Percentiles rank a stretch among this genome's conserved stretches.
These are phyloP conservation scores for Gossypium bickii DNA, from an alignment of 345 rosid species.

Conservation along the genomic window DNA sequence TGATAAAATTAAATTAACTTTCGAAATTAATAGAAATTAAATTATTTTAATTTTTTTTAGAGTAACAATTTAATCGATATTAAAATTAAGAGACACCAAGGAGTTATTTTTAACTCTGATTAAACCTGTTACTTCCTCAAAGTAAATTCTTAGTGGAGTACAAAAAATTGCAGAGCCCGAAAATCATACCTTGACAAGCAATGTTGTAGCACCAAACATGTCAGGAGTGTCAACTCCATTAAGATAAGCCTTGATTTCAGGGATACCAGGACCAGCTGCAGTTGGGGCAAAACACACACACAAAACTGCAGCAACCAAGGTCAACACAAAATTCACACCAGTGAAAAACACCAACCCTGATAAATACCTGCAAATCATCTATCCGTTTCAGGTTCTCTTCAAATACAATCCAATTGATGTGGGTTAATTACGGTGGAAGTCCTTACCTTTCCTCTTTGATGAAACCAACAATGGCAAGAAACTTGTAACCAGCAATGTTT, in stretches of 20 bases:
- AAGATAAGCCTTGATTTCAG: slow-evolving; percentile 94
- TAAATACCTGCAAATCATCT: slow-evolving; percentile 45
- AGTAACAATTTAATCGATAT: too few relatives aligned
- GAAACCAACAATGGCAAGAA: slow-evolving; percentile 57
- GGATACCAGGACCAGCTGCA: slow-evolving; percentile 95
- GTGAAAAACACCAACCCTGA: slow-evolving; percentile 51
- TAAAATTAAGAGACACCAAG: too few relatives aligned
- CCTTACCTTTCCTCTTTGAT: slow-evolving; percentile 52
- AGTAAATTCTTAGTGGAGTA: too few relatives aligned
- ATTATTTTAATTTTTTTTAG: too few relatives aligned
- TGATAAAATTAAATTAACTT: too few relatives aligned
- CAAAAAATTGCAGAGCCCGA: too few relatives aligned
- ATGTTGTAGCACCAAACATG: slow-evolving; percentile 74
- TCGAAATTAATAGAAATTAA: too few relatives aligned
- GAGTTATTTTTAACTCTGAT: too few relatives aligned
- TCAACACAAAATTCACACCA: slow-evolving; percentile 58
- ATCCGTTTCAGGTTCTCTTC: background rate
- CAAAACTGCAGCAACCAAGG: slow-evolving; percentile 56
- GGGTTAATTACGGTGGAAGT: too few relatives aligned
- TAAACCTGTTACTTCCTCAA: too few relatives aligned
- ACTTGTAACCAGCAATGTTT: slow-evolving; percentile 90
- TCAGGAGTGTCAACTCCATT: slow-evolving; percentile 90
- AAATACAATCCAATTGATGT: background rate
- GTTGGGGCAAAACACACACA: slow-evolving; percentile 88
- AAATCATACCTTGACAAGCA: slow-evolving; percentile 66